Base-by-base conservation (phyloP, 192 early-diverging fungal genomes). In the Backusella psychrophila region DNA sequence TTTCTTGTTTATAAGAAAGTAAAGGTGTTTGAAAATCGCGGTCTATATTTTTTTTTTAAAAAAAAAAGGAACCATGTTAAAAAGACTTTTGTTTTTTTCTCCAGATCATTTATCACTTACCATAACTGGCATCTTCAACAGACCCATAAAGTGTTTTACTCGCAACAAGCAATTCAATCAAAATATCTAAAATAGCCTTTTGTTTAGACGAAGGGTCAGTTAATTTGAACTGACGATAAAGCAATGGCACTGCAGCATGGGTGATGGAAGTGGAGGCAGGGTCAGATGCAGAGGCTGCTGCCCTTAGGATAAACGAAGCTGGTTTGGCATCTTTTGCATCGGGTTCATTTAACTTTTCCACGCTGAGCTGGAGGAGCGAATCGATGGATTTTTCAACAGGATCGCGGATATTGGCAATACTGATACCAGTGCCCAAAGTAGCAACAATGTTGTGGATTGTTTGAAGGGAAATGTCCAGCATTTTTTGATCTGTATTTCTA, bases 131-230 rank as follows among this genome's bases (percentile, higher is more conserved):
- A 19, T 85, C 44, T 68, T 87, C 85, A 33, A 85, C 78, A 35
- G 89, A 77, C 33, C 91, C 90, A 80, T 92, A 93, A 29, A 91
- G 86, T 49, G 53, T 79, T 44, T 77, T 76, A 74, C 89, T 91
- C 3, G 91, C 93, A 6, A 88, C 88, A 15, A 97, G 77, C 35
- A 96, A 87, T 69, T 95, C 89, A 71, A 89, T 85, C 4, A 96
- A 80, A 7, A 91, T 87, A 66, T 90, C 90, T 72, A 94, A 77
- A 19, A 91, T 83, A 23, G 88, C 87, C 29, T 89, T 90, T 53
- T 88, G 86, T 56, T 83, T 76, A 21, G 84, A 84, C 2, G 84
- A 78, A 21, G 84, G 75, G 31, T 93, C 88, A 53, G 87, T 87
- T 34, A 82, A 67, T 7, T 72, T 78, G 72, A 89, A 88, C 34